Conservation (phyloP, 108 stramenopile genomes). For the Craspedostauros australis region DNA sequence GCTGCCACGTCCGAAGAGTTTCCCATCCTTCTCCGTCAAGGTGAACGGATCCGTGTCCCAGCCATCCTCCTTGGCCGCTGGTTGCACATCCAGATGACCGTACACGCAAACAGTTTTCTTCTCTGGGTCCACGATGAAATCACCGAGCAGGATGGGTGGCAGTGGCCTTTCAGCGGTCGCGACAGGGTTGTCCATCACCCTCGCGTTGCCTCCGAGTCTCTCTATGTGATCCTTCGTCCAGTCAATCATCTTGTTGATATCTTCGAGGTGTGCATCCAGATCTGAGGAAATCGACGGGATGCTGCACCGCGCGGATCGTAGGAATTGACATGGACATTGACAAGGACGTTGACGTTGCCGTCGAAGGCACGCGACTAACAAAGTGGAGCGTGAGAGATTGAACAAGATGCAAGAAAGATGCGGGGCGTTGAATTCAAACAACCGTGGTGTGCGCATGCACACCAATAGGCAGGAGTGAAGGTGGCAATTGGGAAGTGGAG, state of each 20-base stretch:
- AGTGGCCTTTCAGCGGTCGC: conserved; percentile 39
- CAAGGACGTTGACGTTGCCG: too few species aligned
- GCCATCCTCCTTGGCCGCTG: conserved; percentile 64
- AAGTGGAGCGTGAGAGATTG: too few species aligned
- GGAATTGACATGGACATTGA: background rate
- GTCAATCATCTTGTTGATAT: conserved; percentile 66
- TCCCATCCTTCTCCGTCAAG: conserved; percentile 65
- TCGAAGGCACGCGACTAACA: too few species aligned
- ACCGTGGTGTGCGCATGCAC: too few species aligned
- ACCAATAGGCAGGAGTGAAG: too few species aligned
- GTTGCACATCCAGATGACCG: conserved; percentile 62
- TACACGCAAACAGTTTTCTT: conserved; percentile 76
- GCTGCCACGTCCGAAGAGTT: conserved; percentile 67
- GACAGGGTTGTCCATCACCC: conserved; percentile 52
- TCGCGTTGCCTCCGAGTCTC: conserved; percentile 40
- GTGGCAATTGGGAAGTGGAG: too few species aligned
- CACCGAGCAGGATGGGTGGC: conserved; percentile 61
- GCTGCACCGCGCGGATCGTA: background rate
- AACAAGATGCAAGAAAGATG: too few species aligned
- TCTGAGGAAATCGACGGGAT: conserved; percentile 78
- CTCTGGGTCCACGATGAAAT: conserved; percentile 40
- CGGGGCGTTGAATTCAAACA: too few species aligned
- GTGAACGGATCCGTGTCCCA: conserved; percentile 82
- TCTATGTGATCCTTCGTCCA: conserved; percentile 59
- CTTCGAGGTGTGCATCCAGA: conserved; percentile 50